These are phyloP conservation scores for Neurospora intermedia DNA, from an alignment of 495 filamentous ascomycete species.

Conservation along the genomic window DNA sequence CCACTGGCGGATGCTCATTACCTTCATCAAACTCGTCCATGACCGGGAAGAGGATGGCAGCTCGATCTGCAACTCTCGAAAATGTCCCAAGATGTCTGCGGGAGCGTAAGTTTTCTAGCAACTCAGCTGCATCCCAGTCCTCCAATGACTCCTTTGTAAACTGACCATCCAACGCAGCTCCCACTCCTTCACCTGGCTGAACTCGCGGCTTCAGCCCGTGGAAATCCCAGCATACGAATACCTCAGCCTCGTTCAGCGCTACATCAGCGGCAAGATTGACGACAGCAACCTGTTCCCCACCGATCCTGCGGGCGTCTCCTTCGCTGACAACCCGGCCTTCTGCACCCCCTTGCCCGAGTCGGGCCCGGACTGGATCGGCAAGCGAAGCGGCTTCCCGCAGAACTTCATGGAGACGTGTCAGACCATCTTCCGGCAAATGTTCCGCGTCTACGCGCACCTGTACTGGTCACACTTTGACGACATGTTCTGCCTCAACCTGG, in stretches of 20 bases:
- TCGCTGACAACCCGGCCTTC: constrained; percentile 45
- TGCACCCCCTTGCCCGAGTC: constrained; percentile 48
- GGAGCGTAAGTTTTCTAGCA: constrained; percentile 55
- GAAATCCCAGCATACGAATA: constrained; percentile 76
- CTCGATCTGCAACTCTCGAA: constrained; percentile 70
- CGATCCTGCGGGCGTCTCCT: constrained; percentile 47
- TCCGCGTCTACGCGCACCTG: constrained; percentile 86
- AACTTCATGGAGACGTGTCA: constrained; percentile 80
- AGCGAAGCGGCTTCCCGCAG: constrained; percentile 77
- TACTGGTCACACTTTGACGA: constrained; percentile 80
- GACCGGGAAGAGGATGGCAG: constrained; percentile 62
- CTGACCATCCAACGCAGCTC: constrained; percentile 37
- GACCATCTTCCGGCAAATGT: constrained; percentile 94
- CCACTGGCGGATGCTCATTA: constrained; percentile 73
- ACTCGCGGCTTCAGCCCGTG: constrained; percentile 49
- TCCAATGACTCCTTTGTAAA: neutral
- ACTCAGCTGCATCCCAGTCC: neutral
- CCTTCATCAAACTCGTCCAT: constrained; percentile 72
- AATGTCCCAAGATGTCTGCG: constrained; percentile 85
- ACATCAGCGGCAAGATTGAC: constrained; percentile 85
- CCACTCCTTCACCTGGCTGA: constrained; percentile 90
- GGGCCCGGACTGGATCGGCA: constrained; percentile 63
- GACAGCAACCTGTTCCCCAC: constrained; percentile 80
- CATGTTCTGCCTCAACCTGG: constrained; percentile 70
- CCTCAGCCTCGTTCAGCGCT: constrained; percentile 86